Base-by-base conservation (phyloP, 2,329 filamentous ascomycete genomes). In the Cladosporium sp. region DNA sequence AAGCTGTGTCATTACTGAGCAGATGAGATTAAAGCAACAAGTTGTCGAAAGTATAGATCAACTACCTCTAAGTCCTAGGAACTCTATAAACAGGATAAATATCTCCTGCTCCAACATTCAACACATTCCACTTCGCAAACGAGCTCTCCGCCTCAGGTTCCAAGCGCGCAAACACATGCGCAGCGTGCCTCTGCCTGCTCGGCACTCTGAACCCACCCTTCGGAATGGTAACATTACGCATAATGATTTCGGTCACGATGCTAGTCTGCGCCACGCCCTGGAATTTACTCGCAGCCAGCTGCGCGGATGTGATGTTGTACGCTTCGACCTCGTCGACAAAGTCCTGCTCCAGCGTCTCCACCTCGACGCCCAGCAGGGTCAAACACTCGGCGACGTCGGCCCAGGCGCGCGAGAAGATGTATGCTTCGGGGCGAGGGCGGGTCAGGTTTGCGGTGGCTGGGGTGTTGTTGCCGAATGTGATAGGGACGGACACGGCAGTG, bases 351-450 rank as follows among this genome's bases (percentile, higher is more conserved):
- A 78, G 57, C 0, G 69, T 74, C 36, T 76, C 70, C 16, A 78
- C 70, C 36, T 76, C 70, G 0, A 78, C 67, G 0, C 76, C 76
- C 18, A 71, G 74, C 0, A 74, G 66, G 23, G 67, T 59, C 1
- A 79, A 69, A 1, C 75, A 71, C 21, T 72, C 70, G 1, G 73
- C 76, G 2, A 79, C 67, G 49, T 78, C 76, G 5, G 69, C 61
- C 76, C 76, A 79, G 0, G 74, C 73, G 34, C 72, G 71, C 0
- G 76, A 75, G 57, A 79, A 77, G 18, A 79, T 56, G 64, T 79
- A 78, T 7, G 73, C 76, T 63, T 73, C 69, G n/a, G 77, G 76
- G 26, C 74, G 66, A 1, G 72, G 13, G 14, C 74, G 73, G 0
- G 76, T 79, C 23, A 76, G 70, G 39, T 79, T 77, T 1, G 76